Evolutionary conservation across 2,329 filamentous ascomycete species (phyloP).

Genomic region (Calonectria pseudoturangicola): DNA sequence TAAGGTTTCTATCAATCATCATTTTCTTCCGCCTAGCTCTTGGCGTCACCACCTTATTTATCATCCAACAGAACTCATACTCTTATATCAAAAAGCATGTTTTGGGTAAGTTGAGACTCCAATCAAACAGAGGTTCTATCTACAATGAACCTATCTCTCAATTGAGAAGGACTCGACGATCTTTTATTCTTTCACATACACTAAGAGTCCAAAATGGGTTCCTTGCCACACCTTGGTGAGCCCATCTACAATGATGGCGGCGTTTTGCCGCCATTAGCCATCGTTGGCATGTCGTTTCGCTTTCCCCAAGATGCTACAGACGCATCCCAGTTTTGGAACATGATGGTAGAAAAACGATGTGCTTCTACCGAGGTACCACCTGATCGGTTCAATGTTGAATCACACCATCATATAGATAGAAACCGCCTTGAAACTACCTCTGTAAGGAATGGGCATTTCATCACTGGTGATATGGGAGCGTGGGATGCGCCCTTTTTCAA

Average conservation of each 20-base stretch:
- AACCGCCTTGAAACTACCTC: conserved; percentile 12
- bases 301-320: conserved; percentile 20
- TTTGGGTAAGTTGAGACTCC: neutral
- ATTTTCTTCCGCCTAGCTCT: neutral
- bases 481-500: conserved; percentile 22
- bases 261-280: neutral
- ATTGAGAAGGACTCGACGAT: neutral
- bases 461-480: neutral
- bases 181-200: neutral
- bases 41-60: neutral
- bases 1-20: neutral
- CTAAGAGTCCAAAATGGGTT: conserved; percentile 3
- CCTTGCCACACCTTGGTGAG: conserved; percentile 6
- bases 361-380: conserved; percentile 16
- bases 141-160: neutral
- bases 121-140: neutral
- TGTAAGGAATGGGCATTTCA: conserved; percentile 12
- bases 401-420: conserved; percentile 10
- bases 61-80: neutral
- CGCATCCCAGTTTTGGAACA: conserved; percentile 22
- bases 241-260: conserved; percentile 17
- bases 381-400: conserved; percentile 15
- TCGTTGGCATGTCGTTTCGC: conserved; percentile 18
- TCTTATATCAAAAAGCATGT: neutral
- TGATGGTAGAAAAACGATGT: conserved; percentile 17